These are phyloP conservation scores for Spirogloea muscicola DNA, from an alignment of 139 green algal genomes.

Conservation along the genomic window DNA sequence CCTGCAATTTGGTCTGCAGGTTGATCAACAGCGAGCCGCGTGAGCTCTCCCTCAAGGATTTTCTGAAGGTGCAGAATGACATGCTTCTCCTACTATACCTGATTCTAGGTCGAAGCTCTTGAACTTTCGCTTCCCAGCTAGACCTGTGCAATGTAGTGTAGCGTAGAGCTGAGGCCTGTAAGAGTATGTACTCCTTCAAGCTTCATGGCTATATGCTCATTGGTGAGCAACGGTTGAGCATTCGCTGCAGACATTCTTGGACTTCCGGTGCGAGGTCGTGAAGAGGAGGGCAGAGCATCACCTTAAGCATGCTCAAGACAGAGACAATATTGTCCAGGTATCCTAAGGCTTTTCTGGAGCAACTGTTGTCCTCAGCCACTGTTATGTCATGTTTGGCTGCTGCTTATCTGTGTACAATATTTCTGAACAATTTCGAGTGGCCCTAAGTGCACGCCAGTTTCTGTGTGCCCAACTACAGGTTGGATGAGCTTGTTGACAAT, in stretches of 20 bases:
- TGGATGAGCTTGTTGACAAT: too few species aligned
- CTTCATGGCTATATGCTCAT: background rate
- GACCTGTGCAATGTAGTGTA: slow-evolving; percentile 42
- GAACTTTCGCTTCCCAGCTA: background rate
- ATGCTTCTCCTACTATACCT: background rate
- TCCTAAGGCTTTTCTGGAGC: slow-evolving; percentile 1
- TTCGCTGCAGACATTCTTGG: slow-evolving; percentile 60
- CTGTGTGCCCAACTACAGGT: too few species aligned
- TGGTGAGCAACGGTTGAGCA: background rate
- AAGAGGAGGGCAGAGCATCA: slow-evolving; percentile 57
- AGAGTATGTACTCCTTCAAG: background rate
- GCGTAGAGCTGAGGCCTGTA: slow-evolving; percentile 66
- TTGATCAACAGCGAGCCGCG: slow-evolving; percentile 1
- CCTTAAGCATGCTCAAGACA: slow-evolving; percentile 58
- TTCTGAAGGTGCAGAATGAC: background rate
- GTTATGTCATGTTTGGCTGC: background rate
- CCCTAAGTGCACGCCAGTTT: too few species aligned
- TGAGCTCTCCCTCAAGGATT: background rate
- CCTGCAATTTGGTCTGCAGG: background rate
- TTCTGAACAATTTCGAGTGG: too few species aligned
- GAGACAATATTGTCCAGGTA: slow-evolving; percentile 70
- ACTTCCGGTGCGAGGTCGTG: slow-evolving; percentile 78
- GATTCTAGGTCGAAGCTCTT: background rate
- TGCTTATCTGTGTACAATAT: background rate
- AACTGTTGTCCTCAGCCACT: background rate